Evolutionary conservation across 2,329 filamentous ascomycete genomes (phyloP).

Genomic region (Colletotrichum sp.): DNA sequence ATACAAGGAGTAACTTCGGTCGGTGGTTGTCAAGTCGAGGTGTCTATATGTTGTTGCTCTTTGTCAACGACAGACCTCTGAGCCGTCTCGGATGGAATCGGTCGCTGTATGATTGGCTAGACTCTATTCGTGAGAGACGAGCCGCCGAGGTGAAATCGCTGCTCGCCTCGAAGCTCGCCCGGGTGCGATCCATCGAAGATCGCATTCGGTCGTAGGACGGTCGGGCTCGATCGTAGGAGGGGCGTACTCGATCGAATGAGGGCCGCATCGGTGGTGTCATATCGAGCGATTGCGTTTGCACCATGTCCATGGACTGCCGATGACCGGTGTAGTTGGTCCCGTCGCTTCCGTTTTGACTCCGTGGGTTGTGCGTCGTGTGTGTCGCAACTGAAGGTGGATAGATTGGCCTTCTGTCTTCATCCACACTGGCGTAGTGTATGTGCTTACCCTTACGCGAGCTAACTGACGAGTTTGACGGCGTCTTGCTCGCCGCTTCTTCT

Average conservation of each 20-base stretch:
- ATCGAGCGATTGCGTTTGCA: slow-evolving; percentile 22
- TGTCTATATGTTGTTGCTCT: slow-evolving; percentile 42
- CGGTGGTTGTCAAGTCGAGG: neutral
- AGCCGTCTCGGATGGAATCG: slow-evolving; percentile 41
- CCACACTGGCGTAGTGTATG: slow-evolving; percentile 66
- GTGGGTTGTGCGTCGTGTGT: slow-evolving; percentile 76
- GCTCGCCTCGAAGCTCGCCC: slow-evolving; percentile 84
- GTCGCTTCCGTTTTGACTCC: slow-evolving; percentile 90
- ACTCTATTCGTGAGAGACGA: slow-evolving; percentile 83
- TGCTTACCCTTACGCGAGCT: slow-evolving; percentile 62
- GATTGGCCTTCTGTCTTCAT: slow-evolving; percentile 90
- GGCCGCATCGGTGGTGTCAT: slow-evolving; percentile 27
- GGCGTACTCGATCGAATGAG: slow-evolving; percentile 38
- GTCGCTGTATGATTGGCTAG: slow-evolving; percentile 56
- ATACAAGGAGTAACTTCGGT: slow-evolving; percentile 24
- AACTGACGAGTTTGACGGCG: slow-evolving; percentile 62
- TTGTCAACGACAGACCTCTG: slow-evolving; percentile 48
- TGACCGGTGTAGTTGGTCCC: slow-evolving; percentile 86
- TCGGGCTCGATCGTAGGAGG: slow-evolving; percentile 71
- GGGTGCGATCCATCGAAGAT: slow-evolving; percentile 83
- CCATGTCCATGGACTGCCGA: slow-evolving; percentile 63
- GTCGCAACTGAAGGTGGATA: slow-evolving; percentile 92
- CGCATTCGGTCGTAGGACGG: slow-evolving; percentile 90
- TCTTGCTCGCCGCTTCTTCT: slow-evolving; percentile 27
- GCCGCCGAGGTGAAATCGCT: slow-evolving; percentile 92